phyloP scores from a whole-genome alignment of 2,329 filamentous ascomycete genomes.

The Curvularia verruculosa region DNA sequence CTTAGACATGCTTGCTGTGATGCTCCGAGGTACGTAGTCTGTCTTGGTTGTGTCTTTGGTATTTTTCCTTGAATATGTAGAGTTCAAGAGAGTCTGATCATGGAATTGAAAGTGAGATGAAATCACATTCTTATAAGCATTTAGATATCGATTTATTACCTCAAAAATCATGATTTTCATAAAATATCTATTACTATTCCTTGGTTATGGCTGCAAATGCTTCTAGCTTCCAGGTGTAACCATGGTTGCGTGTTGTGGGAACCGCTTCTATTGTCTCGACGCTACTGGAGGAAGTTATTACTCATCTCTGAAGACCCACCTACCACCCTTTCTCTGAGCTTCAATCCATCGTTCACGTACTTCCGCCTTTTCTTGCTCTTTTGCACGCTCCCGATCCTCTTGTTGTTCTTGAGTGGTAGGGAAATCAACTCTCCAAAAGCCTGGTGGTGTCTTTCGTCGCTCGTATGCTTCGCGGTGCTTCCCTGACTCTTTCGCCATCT shows the following conservation, averaged over 20 bases:
- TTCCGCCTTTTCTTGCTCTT: constrained; percentile 65
- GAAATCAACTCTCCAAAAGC: constrained; percentile 91
- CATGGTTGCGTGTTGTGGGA: background rate
- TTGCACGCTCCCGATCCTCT: constrained; percentile 68
- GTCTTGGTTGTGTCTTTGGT: background rate
- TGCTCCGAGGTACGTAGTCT: background rate
- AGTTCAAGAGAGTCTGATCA: too few relatives aligned
- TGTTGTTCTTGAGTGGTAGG: constrained; percentile 82
- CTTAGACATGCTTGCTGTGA: background rate
- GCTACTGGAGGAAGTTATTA: constrained; percentile 35
- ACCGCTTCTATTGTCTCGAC: background rate
- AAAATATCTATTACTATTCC: background rate
- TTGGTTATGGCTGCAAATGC: too few relatives aligned
- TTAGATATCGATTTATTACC: too few relatives aligned
- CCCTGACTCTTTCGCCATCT: constrained; percentile 75
- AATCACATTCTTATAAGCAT: background rate
- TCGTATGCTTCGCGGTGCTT: constrained; percentile 78
- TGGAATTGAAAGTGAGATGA: background rate
- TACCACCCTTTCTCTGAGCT: constrained; percentile 76
- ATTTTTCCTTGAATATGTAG: background rate
- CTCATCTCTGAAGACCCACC: constrained; percentile 85
- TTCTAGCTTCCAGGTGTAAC: background rate
- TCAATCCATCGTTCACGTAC: constrained; percentile 79
- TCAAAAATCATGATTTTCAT: background rate
- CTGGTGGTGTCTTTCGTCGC: constrained; percentile 75